Evolutionary conservation across 1,284 basidiomycete species (phyloP), one percentile per base, ranked within the genome.

Genomic region (Tranzscheliella williamsii): DNA sequence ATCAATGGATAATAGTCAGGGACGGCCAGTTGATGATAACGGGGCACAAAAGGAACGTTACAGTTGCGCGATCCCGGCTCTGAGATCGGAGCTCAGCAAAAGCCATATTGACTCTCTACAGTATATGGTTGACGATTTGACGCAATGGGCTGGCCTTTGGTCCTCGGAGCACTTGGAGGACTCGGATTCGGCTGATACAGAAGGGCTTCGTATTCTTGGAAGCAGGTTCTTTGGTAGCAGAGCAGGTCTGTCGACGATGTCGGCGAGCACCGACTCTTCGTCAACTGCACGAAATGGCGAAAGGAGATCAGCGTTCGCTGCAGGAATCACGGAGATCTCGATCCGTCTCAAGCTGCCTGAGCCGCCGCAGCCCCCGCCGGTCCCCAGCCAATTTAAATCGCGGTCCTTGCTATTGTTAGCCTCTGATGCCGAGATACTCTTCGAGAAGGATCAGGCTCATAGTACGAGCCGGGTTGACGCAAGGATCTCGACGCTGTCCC

Each of bases 81-180:
- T 67, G 40, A 48, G 44, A n/a, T 43, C 53, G 27, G 45, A 46
- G 29, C 38, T 70, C 0, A 42, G 37, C 31, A 71, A 71, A 38
- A 16, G 33, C 13, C 40, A 58, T 7, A 43, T 72, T n/a, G 70
- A 70, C 34, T 53, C 61, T 15, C 42, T 72, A 4, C 64, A 68
- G 43, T 57, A 70, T n/a, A 47, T 70, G 34, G 65, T 55, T 4
- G 70, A 72, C 27, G 70, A 72, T 23, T 16, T 69, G 18, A 52
- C 65, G 0, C 57, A 65, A 17, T 66, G 62, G 38, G 39, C 48
- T 41, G 42, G 38, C 13, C 33, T 57, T 4, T 68, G 51, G 61
- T 43, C 36, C 15, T 47, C 43, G 4, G 53, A 55, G 16, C 35
- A 40, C 8, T 38, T 40, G 5, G 42, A 49, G 20, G 64, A 53